Evolutionary conservation across 2,329 filamentous ascomycete species (phyloP).

Genomic region (Chaetomium olivaceum): DNA sequence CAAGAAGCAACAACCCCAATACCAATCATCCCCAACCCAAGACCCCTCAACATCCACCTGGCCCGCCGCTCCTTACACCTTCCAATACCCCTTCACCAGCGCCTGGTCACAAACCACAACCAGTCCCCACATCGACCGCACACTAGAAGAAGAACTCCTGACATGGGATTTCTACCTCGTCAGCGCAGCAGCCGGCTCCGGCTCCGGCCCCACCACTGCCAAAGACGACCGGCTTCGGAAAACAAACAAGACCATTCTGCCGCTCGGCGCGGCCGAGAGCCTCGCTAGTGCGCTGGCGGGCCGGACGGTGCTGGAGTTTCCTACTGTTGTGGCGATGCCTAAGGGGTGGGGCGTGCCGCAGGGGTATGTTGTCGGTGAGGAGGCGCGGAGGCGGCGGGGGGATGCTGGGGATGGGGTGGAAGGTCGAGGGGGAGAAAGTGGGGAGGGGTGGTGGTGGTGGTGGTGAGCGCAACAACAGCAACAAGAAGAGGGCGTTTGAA

Average conservation of each 20-base stretch:
- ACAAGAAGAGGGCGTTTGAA: conserved; percentile 11
- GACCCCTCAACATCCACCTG: conserved; percentile 28
- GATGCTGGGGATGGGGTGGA: neutral
- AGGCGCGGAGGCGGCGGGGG: conserved; percentile 3
- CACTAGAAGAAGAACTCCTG: conserved; percentile 29
- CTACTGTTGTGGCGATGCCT: conserved; percentile 65
- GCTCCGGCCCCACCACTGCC: neutral
- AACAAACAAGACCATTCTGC: conserved; percentile 48
- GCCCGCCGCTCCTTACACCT: conserved; percentile 28
- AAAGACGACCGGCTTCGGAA: neutral
- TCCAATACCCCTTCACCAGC: conserved; percentile 33
- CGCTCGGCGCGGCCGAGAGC: conserved; percentile 49
- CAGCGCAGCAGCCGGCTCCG: conserved; percentile 16
- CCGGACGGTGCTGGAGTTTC: conserved; percentile 67
- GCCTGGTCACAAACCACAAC: conserved; percentile 32
- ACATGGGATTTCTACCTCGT: conserved; percentile 37
- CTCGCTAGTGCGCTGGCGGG: conserved; percentile 56
- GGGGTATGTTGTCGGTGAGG: conserved; percentile 32
- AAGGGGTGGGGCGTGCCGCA: conserved; percentile 28
- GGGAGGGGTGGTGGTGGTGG: neutral
- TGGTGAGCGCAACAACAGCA: neutral
- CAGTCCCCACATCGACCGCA: conserved; percentile 18
- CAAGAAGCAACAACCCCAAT: neutral
- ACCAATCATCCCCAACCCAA: conserved; percentile 20
- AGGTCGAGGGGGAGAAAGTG: neutral